Percentiles rank a stretch among this genome's conserved stretches.
Conservation (phyloP, 1,139 yeast species). For the Kurtzmaniella quercitrusa region DNA sequence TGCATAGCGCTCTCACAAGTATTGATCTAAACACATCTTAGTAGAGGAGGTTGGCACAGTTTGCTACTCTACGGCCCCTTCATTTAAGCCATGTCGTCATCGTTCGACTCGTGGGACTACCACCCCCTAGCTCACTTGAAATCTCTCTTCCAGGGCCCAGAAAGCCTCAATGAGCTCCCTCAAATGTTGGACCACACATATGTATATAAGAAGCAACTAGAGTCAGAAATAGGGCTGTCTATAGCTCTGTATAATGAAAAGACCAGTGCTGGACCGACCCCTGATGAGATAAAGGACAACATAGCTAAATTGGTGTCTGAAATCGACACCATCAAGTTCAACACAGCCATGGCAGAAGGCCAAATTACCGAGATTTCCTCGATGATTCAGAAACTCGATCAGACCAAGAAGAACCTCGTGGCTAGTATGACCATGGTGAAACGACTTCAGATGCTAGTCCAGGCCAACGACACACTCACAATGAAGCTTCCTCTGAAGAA, state of each 20-base stretch:
- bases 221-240: constrained; percentile 31
- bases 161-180: constrained; percentile 44
- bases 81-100: constrained; percentile 4
- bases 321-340: constrained; percentile 21
- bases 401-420: constrained; percentile 77
- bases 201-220: constrained; percentile 44
- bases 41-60: too few relatives aligned
- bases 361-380: constrained; percentile 69
- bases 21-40: neutral
- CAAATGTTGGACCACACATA: constrained; percentile 34
- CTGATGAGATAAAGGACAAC: constrained; percentile 29
- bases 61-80: too few relatives aligned
- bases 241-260: constrained; percentile 25
- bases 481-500: constrained; percentile 39
- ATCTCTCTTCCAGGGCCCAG: constrained; percentile 37
- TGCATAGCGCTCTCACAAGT: too few relatives aligned
- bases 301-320: constrained; percentile 46
- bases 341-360: constrained; percentile 46
- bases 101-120: constrained; percentile 19
- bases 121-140: constrained; percentile 32
- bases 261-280: constrained; percentile 12
- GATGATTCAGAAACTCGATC: constrained; percentile 74
- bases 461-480: constrained; percentile 67
- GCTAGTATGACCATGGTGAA: constrained; percentile 81
- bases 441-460: constrained; percentile 79